Base-by-base conservation (phyloP, 805 yeast genomes). In the Cyberlindnera sargentensis region DNA sequence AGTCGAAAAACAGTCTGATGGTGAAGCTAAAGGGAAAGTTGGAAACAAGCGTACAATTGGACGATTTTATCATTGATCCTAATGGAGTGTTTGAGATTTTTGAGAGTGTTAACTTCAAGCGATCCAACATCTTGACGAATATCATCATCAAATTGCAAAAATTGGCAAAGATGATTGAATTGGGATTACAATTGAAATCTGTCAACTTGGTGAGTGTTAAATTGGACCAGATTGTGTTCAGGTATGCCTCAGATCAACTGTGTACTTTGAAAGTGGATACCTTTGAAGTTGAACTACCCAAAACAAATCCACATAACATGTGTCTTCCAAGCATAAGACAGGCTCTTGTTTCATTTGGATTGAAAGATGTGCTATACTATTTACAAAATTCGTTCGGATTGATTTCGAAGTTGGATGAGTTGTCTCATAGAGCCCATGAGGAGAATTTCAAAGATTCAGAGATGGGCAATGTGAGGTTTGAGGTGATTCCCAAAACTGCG, bases 11-110 rank as follows among this genome's bases (percentile, higher is more conserved):
- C 37, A 43, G 47, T 6, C 51, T 67, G 41, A 56, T 61, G 31
- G 59, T 67, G n/a, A 54, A 50, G 29, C 50, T 66, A 27, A 64
- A 55, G 46, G 71, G 71, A 6, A 64, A 61, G 46, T 47, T 65
- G 41, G 49, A 49, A 10, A 43, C 40, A 23, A 34, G 42, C 24
- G 31, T 50, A n/a, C 31, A 42, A 32, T 34, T 49, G 30, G 50
- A 50, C 4, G 59, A 53, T 40, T 53, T 53, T 39, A 44, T 27
- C 9, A 47, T 53, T 36, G 52, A 42, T 38, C 45, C 49, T 30
- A 25, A 35, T 25, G 59, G 59, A 4, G 42, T 49, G 6, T 52
- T 50, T 43, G 53, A 52, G 38, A 49, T 53, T 15, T 46, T 38
- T 41, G 57, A 52, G 30, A 37, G 33, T 26, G 42, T 52, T 20